phyloP scores from a whole-genome alignment of 345 rosid species.

The Cardamine resedifolia region DNA sequence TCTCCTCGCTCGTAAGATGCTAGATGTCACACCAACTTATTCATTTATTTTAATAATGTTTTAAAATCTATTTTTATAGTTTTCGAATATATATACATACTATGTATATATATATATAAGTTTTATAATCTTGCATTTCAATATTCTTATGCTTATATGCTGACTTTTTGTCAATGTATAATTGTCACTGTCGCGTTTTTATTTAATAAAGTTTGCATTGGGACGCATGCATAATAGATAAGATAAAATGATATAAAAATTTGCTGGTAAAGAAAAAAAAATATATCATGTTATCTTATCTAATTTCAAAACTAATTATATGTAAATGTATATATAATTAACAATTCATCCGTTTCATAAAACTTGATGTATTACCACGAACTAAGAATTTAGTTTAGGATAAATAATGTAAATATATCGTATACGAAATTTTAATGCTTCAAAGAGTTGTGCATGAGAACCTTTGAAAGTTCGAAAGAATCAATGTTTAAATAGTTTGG shows the following conservation, averaged over 20 bases:
- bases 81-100: background rate
- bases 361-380: background rate
- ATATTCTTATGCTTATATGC: conserved; percentile 5
- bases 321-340: background rate
- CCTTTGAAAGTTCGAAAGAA: background rate
- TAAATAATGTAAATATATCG: background rate
- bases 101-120: background rate
- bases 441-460: background rate
- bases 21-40: conserved; percentile 25
- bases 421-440: background rate
- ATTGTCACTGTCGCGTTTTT: conserved; percentile 26
- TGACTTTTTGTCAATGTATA: background rate
- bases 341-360: background rate
- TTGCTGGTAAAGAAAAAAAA: no score
- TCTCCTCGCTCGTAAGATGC: conserved; percentile 14
- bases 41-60: background rate
- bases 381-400: background rate
- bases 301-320: background rate
- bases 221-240: background rate
- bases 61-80: background rate
- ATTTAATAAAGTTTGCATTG: background rate
- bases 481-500: background rate
- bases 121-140: background rate
- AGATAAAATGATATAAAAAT: background rate
- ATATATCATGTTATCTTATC: no score